These are phyloP conservation scores for Pyracantha coccinea DNA, from an alignment of 331 rosid genomes.

Conservation along the genomic window DNA sequence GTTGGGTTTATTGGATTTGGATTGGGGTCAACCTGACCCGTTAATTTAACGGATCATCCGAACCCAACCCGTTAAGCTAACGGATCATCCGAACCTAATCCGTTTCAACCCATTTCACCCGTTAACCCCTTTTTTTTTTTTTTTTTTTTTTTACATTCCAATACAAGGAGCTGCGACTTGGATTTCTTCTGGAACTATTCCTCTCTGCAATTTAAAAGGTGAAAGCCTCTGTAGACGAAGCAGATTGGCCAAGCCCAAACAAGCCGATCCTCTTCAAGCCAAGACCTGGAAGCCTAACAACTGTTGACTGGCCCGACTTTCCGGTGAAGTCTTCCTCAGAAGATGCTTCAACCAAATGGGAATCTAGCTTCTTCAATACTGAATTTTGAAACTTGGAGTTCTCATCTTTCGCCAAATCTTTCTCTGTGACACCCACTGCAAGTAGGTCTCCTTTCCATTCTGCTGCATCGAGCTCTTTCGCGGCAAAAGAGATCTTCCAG, in stretches of 20 bases:
- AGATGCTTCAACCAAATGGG: slow-evolving; percentile 68
- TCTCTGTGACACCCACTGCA: slow-evolving; percentile 88
- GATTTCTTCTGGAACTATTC: no score
- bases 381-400: slow-evolving; percentile 60
- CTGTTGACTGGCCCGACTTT: slow-evolving; percentile 72
- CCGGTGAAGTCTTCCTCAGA: slow-evolving; percentile 93
- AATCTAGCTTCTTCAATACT: slow-evolving; percentile 64
- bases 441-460: slow-evolving; percentile 95
- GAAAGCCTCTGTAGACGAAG: slow-evolving; percentile 42
- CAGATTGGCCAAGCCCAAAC: slow-evolving; percentile 82
- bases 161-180: no score
- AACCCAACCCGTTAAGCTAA: no score
- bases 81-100: no score
- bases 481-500: slow-evolving; percentile 55
- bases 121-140: no score
- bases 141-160: no score
- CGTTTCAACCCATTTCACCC: no score
- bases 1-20: no score
- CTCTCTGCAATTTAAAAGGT: no score
- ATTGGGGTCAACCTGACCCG: no score
- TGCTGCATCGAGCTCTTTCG: slow-evolving; percentile 60
- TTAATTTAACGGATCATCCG: no score
- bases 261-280: slow-evolving; percentile 77
- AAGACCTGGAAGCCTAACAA: slow-evolving; percentile 68
- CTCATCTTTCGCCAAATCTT: slow-evolving; percentile 59